Percentiles rank a stretch among this genome's conserved stretches.
phyloP scores from a whole-genome alignment of 1,139 yeast genomes.

The Sugiyamaella neomexicana region DNA sequence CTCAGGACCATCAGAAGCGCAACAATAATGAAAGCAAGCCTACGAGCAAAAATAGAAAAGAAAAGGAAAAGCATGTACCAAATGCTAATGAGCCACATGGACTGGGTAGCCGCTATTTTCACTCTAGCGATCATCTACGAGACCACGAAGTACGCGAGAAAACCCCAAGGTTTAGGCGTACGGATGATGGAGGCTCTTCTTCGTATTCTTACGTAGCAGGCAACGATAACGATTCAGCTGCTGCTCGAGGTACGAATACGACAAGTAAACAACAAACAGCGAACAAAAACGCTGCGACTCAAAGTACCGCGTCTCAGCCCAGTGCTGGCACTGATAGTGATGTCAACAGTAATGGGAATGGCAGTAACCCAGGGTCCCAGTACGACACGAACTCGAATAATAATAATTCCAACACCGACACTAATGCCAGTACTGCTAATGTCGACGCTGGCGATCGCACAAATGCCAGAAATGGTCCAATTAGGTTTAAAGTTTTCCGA shows the following conservation, averaged over 20 bases:
- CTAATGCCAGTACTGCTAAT: background rate
- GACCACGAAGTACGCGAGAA: conserved; percentile 13
- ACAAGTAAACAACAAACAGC: background rate
- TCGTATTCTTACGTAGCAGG: conserved; percentile 22
- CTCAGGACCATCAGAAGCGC: background rate
- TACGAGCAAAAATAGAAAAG: background rate
- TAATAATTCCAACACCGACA: too few species aligned
- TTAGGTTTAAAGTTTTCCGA: conserved; percentile 5
- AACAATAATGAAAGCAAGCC: background rate
- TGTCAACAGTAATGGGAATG: background rate
- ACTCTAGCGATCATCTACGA: background rate
- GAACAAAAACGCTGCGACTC: background rate
- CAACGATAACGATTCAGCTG: conserved; percentile 1
- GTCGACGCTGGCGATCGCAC: background rate
- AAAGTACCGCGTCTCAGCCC: too few species aligned
- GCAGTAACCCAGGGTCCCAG: background rate
- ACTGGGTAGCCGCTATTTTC: background rate
- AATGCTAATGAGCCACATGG: background rate
- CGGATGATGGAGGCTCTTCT: conserved; percentile 20
- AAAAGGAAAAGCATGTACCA: background rate
- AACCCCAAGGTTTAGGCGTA: conserved; percentile 9
- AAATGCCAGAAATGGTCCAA: background rate
- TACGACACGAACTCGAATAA: too few species aligned
- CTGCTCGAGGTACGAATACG: too few species aligned
- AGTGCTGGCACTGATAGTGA: background rate